Evolutionary conservation across 2,329 filamentous ascomycete genomes (phyloP).

Genomic region (Nothophoma quercina): DNA sequence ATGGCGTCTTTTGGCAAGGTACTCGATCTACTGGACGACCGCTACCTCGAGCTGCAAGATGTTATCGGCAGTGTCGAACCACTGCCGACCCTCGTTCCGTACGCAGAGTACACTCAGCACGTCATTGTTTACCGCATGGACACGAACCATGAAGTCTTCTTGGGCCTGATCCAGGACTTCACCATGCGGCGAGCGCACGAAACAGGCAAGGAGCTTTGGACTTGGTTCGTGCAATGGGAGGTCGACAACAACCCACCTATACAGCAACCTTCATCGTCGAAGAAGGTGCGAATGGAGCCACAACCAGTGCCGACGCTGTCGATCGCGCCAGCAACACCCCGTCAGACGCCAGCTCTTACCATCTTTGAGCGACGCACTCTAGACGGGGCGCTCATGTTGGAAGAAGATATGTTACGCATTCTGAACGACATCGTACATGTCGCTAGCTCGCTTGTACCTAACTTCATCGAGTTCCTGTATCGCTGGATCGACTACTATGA

Average conservation of each 20-base stretch:
- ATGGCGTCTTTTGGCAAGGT: constrained; percentile 43
- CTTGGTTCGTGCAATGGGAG: constrained; percentile 45
- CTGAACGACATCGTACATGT: constrained; percentile 44
- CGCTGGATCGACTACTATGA: constrained; percentile 43
- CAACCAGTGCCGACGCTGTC: not conserved
- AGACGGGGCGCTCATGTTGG: constrained; percentile 32
- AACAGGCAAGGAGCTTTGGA: constrained; percentile 39
- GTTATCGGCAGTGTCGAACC: constrained; percentile 40
- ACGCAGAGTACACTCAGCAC: constrained; percentile 35
- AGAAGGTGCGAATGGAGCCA: constrained; percentile 33
- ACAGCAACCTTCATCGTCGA: constrained; percentile 21
- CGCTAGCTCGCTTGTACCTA: constrained; percentile 37
- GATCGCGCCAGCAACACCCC: constrained; percentile 4
- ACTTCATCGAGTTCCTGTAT: constrained; percentile 47
- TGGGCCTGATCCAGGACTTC: constrained; percentile 40
- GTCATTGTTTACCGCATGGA: constrained; percentile 41
- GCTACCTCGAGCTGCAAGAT: constrained; percentile 42
- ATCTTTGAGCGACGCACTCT: constrained; percentile 30
- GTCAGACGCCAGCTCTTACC: constrained; percentile 20
- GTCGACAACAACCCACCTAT: constrained; percentile 19
- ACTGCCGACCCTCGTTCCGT: constrained; percentile 41
- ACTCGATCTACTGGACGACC: constrained; percentile 41
- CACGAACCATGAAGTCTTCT: constrained; percentile 31
- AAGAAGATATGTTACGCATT: constrained; percentile 40
- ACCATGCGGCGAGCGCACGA: constrained; percentile 30